phyloP scores from a whole-genome alignment of 805 yeast species.

The Wickerhamomyces xylosicus region DNA sequence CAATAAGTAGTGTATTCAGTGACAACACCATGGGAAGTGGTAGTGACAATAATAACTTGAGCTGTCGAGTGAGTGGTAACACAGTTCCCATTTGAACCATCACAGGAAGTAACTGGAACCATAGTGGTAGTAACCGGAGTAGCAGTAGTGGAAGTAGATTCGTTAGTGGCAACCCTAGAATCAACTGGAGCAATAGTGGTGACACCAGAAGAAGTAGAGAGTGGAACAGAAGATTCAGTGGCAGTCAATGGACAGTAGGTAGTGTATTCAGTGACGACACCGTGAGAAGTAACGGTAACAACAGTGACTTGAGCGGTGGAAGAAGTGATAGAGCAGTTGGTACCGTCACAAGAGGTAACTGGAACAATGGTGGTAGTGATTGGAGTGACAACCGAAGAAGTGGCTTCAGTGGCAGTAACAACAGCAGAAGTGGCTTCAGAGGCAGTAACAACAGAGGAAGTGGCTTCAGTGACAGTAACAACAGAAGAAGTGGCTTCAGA shows the following conservation, averaged over 20 bases:
- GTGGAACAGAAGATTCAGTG: slow-evolving; percentile 22
- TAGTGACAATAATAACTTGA: slow-evolving; percentile 16
- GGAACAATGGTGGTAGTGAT: slow-evolving; percentile 18
- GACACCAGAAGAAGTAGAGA: neutral
- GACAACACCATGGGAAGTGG: slow-evolving; percentile 6
- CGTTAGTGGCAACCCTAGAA: slow-evolving; percentile 6
- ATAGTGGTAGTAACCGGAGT: slow-evolving; percentile 23
- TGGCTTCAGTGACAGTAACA: slow-evolving; percentile 20
- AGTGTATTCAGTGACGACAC: neutral
- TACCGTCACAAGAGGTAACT: slow-evolving; percentile 21
- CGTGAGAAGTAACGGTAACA: slow-evolving; percentile 5
- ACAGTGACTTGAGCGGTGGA: slow-evolving; percentile 20
- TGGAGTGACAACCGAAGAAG: slow-evolving; percentile 14
- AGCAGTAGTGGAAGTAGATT: slow-evolving; percentile 20
- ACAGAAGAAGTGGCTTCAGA: slow-evolving; percentile 16
- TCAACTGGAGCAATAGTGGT: neutral
- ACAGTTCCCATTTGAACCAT: slow-evolving; percentile 21
- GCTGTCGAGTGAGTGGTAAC: slow-evolving; percentile 18
- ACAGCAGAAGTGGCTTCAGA: slow-evolving; percentile 1
- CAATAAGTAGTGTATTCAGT: neutral
- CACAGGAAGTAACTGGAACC: slow-evolving; percentile 23
- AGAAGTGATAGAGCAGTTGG: slow-evolving; percentile 18
- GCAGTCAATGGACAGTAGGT: neutral
- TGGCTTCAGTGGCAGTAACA: slow-evolving; percentile 10
- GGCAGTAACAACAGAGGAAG: slow-evolving; percentile 25